Base-by-base conservation (phyloP, 163 green algal genomes). In the Scenedesmus sp. region DNA sequence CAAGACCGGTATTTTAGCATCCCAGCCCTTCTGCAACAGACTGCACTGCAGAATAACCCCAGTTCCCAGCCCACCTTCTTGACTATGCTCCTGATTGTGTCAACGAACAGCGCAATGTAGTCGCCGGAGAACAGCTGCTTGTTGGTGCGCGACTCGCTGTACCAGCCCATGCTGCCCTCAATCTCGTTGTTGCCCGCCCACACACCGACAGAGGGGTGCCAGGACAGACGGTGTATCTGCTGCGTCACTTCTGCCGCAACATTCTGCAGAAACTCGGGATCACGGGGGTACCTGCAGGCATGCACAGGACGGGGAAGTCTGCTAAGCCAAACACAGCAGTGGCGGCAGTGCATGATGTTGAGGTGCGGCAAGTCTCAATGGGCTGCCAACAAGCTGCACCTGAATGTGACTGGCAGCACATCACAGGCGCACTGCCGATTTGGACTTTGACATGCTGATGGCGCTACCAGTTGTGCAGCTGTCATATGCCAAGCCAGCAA, bases 131-230 rank as follows among this genome's bases (percentile, higher is more conserved):
- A 92, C 26, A 89, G 82, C 37, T 80, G 59, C 70, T 49, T 56
- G 82, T 94, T 94, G 65, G 26, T 90, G 26, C 72, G n/a, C 0
- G 92, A 94, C 30, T 89, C 80, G 0, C 10, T 4, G 61, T 94
- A 95, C 93, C 93, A 95, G 59, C 85, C 46, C 3, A 95, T 56
- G 72, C 43, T 88, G 43, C 80, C 80, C 91, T 95, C 93, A 6
- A 95, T 81, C 85, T 95, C 90, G 44, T 94, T 94, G 88, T 94
- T 95, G 68, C 89, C 92, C 0, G 87, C 92, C 93, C 94, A 96
- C 16, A 95, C 43, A 5, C 73, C 94, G 6, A 95, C 53, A 24
- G 89, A 93, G 42, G 94, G 89, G 73, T 96, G 94, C 24, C 65
- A 87, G 18, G 61, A 90, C 51, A 94, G 79, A 0, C 92, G 92